Base-by-base conservation (phyloP, 257 asterid genomes). In the Misopates orontium region DNA sequence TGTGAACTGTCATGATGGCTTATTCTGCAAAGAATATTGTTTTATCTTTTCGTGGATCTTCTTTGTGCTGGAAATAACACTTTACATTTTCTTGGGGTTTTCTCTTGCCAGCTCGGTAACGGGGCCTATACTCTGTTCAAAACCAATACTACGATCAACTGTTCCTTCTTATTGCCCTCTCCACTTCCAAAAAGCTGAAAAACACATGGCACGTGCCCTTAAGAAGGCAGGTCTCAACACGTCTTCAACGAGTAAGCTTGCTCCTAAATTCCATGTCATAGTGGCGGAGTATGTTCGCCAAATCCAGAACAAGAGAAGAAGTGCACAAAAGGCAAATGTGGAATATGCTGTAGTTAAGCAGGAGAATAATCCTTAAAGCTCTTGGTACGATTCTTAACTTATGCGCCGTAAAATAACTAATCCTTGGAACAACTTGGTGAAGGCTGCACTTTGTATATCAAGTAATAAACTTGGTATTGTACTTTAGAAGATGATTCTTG, bases 101-200 rank as follows among this genome's bases (percentile, higher is more conserved):
- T 68, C 14, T 52, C 10, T 49, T 66, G 21, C 59, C 87, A 93
- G 99, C 76, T 87, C 97, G 19, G 84, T n/a, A n/a, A n/a, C n/a
- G n/a, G n/a, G n/a, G n/a, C n/a, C n/a, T n/a, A n/a, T 93, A 81
- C 85, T 67, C 8, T 93, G 98, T 69, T 83, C 86, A 22, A 93
- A 90, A 79, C 96, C 99, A n/a, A 86, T 87, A 67, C 79, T 93
- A 71, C 82, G 82, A 70, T 86, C 97, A 56, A 78, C 87, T 0
- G 81, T 86, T 74, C 99, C 99, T 69, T 72, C 95, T 28, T 88
- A 84, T 68, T 93, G 99, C 78, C 44, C 90, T 55, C 76, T 67
- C 67, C 97, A 93, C 82, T 79, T 83, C 67, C 85, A 80, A 44
- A 87, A 84, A 82, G 95, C 97, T 24, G 99, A 93, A 65, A 93